Base-by-base conservation (phyloP, 2,329 filamentous ascomycete genomes). In the Stachybotrys elegans region DNA sequence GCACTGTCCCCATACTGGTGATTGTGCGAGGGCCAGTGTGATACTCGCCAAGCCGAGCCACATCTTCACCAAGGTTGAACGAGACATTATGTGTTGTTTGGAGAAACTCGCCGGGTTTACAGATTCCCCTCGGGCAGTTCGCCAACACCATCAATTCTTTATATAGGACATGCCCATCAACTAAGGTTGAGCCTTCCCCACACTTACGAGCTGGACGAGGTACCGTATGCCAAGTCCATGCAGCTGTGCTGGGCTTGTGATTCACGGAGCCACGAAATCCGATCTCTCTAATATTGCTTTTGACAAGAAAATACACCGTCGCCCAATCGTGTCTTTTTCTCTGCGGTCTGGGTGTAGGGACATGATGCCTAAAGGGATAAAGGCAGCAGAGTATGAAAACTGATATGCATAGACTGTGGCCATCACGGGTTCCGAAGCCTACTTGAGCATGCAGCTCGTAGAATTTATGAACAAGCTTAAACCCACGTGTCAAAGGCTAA, bases 1-100 rank as follows among this genome's bases (percentile, higher is more conserved):
- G 32, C 72, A 75, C 46, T 73, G 72, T 17, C 50, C 45, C 56
- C 56, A 29, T 8, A 29, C 58, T 53, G 58, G 4, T 63, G 21
- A 2, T 5, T 38, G 20, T 39, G 36, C 14, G 12, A 39, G 36
- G 25, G 25, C 25, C 25, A 29, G 14, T 8, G 25, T 29, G 25
- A 14, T 14, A 14, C 25, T 9, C 25, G 25, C 25, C 25, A 29
- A 29, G 8, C 25, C 25, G 8, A 29, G 25, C 25, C 25, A 29
- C 25, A 29, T 14, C 14, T 29, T 29, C 25, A 29, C 14, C 25
- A 29, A 14, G 25, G 25, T 29, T 29, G 14, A 29, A 29, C 25
- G 25, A 9, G 25, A 29, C 25, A 29, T 29, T 29, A 14, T 8
- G 25, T 29, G 25, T 29, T 29, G 14, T 29, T 29, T 29, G 25